Evolutionary conservation across 371 early-diverging fungal species (phyloP), one percentile per base, ranked within the genome.

Genomic region (Apophysomyces variabilis): DNA sequence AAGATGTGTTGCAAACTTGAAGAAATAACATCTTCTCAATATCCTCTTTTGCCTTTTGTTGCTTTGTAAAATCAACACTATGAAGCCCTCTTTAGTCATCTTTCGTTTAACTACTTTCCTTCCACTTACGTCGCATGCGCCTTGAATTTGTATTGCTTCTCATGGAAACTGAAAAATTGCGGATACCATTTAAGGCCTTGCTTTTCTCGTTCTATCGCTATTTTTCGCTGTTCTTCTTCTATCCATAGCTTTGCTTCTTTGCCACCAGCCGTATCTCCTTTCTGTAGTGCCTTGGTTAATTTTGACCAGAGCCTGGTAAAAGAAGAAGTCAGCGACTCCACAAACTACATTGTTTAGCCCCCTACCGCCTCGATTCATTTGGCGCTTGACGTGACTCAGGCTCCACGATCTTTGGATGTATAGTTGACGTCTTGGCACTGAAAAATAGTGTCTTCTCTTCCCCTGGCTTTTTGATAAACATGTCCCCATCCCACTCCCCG

Each of bases 401-500:
- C 1, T 85, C 82, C 5, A 95, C 90, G 38, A 78, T 74, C 74
- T 90, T 92, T 32, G 89, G 89, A 66, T 80, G 78, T 38, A 89
- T 81, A 39, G 64, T 69, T 38, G 90, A 82, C 14, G 69, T 81
- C 18, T 73, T 67, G 35, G 87, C 89, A 80, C 93, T 89, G 68
- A 96, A 94, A 11, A 94, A 72, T 3, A 82, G 65, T 13, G 72
- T 69, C 61, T 85, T 84, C 46, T 71, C 68, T n/a, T 67, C 66
- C 57, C 66, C 65, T 43, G 61, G 67, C 7, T 43, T 60, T 50
- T 79, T 81, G 54, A 94, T 90, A 58, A 85, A 87, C 26, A 93
- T 82, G 44, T 82, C 84, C 8, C 90, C 90, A 12, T 93, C 86
- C 98, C 98, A 98, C 66, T 92, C 93, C 26, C 98, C 98, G 11